Conservation (phyloP, 441 rosid genomes). For the Euphorbia schlechtendalii region DNA sequence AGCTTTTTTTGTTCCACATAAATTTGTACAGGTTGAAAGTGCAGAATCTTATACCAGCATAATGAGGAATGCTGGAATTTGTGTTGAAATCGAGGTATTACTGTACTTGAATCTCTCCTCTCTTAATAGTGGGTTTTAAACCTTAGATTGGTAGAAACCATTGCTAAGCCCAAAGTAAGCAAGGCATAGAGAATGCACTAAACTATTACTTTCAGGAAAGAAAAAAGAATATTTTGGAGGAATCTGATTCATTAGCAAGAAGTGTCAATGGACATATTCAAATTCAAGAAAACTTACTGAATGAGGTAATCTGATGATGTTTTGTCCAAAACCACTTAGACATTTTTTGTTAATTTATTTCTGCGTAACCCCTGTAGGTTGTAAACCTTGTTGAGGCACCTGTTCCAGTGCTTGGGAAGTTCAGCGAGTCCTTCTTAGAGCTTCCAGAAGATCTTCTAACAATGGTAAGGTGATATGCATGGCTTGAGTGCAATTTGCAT, state of each 20-base stretch:
- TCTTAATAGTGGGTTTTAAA: constrained; percentile 8
- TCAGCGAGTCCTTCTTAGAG: constrained; percentile 75
- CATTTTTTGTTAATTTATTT: constrained; percentile 14
- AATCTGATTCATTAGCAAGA: constrained; percentile 51
- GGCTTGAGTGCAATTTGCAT: constrained; percentile 6
- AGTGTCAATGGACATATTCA: constrained; percentile 54
- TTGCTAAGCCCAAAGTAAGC: not conserved
- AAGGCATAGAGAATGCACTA: constrained; percentile 5
- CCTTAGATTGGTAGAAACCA: constrained; percentile 4
- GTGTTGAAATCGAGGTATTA: constrained; percentile 69
- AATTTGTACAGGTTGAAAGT: constrained; percentile 49
- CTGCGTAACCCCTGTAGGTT: constrained; percentile 47
- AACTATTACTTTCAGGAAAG: constrained; percentile 47
- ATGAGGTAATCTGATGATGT: constrained; percentile 50
- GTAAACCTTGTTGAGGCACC: constrained; percentile 97
- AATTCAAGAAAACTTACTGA: constrained; percentile 53
- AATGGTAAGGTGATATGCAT: constrained; percentile 78
- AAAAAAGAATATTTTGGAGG: constrained; percentile 58
- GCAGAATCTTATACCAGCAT: constrained; percentile 70
- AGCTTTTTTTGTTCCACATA: not conserved
- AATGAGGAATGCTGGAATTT: constrained; percentile 72
- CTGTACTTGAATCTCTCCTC: not conserved
- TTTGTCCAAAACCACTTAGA: constrained; percentile 17
- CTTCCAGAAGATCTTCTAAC: constrained; percentile 84
- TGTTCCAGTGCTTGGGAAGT: constrained; percentile 75